These are phyloP conservation scores for Elongisporangium undulatum DNA, from an alignment of 352 stramenopile genomes.

Conservation along the genomic window DNA sequence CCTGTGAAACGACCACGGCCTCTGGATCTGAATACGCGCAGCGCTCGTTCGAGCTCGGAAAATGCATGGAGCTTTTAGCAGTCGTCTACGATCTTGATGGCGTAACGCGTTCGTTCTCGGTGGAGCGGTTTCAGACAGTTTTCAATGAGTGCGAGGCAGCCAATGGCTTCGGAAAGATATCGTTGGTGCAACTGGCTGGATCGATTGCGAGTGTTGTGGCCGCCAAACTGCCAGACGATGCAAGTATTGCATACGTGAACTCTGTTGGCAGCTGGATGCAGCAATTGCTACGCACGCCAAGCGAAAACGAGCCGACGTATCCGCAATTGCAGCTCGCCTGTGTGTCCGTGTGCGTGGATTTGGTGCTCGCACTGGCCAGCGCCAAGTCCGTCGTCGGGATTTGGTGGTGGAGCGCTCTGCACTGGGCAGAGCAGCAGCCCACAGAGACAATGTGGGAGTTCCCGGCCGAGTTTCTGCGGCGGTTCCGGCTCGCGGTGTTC, in stretches of 20 bases:
- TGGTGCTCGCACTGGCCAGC: neutral
- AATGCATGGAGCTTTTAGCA: neutral
- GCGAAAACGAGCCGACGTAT: neutral
- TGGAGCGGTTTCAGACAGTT: neutral
- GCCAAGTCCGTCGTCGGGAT: neutral
- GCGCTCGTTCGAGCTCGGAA: neutral
- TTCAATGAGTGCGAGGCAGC: neutral
- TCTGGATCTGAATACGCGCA: neutral
- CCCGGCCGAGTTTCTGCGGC: neutral
- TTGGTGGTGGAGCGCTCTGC: neutral
- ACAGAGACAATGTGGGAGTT: neutral
- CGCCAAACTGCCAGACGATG: neutral
- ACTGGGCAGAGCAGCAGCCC: neutral
- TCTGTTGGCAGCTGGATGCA: neutral
- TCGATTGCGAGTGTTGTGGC: neutral
- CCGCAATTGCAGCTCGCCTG: neutral
- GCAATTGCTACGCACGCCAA: neutral
- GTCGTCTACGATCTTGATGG: neutral
- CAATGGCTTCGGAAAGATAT: neutral
- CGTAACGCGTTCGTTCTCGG: neutral
- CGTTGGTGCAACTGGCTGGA: neutral
- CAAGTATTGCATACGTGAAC: neutral
- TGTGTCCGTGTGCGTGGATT: neutral
- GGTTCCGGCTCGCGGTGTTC: neutral
- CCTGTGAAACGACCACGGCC: neutral